phyloP scores from a whole-genome alignment of 2,329 filamentous ascomycete species.

The Pseudocercospora musae region DNA sequence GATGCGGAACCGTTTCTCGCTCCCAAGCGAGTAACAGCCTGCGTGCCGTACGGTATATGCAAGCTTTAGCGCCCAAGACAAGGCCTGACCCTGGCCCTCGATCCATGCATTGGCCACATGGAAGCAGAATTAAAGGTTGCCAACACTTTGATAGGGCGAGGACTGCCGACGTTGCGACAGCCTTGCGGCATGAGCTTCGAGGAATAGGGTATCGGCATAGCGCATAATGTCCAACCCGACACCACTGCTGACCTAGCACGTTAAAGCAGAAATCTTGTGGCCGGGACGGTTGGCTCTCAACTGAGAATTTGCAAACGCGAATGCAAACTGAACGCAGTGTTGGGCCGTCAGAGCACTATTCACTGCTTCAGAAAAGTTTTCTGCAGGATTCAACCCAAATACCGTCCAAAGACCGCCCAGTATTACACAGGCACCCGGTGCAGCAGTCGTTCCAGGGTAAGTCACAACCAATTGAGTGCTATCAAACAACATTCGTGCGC shows the following conservation, averaged over 20 bases:
- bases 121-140: background rate
- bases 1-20: background rate
- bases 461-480: background rate
- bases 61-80: background rate
- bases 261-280: background rate
- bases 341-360: background rate
- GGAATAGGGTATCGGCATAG: background rate
- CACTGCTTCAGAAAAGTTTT: too few species aligned
- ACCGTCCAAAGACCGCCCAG: background rate
- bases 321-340: background rate
- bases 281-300: background rate
- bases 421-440: background rate
- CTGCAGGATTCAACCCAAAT: too few species aligned
- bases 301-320: background rate
- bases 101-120: conserved; percentile 12
- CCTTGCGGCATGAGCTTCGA: background rate
- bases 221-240: background rate
- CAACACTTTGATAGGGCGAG: background rate
- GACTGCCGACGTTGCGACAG: background rate
- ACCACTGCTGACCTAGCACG: background rate
- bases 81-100: background rate
- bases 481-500: too few species aligned
- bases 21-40: background rate
- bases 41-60: background rate
- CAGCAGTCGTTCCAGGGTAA: background rate